phyloP scores from a whole-genome alignment of 2,329 filamentous ascomycete species.

The Ilyonectria destructans region DNA sequence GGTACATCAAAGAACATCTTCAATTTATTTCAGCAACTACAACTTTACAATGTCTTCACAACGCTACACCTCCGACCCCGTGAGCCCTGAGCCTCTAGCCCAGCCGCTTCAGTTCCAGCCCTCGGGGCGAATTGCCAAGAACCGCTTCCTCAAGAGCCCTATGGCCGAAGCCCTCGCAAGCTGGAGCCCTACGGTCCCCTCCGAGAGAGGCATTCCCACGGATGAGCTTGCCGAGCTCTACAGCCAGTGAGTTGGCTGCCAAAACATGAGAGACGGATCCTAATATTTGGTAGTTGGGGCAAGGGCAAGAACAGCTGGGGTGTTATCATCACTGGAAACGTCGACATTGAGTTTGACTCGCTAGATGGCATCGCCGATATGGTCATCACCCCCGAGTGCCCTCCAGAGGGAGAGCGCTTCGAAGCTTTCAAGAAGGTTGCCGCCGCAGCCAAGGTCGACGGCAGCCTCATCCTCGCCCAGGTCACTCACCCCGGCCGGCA shows the following conservation, averaged over 20 bases:
- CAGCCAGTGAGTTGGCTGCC: slow-evolving; percentile 63
- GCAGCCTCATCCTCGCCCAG: slow-evolving; percentile 74
- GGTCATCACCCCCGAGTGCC: slow-evolving; percentile 70
- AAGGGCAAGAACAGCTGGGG: slow-evolving; percentile 71
- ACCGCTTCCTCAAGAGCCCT: slow-evolving; percentile 77
- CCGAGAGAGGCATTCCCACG: slow-evolving; percentile 63
- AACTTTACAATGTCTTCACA: slow-evolving; percentile 30
- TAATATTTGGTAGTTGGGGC: slow-evolving; percentile 36
- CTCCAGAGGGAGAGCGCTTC: slow-evolving; percentile 72
- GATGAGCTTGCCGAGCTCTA: slow-evolving; percentile 69
- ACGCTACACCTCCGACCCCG: slow-evolving; percentile 40
- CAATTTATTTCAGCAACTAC: neutral
- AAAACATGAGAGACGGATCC: neutral
- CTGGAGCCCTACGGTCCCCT: slow-evolving; percentile 69
- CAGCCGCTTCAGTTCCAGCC: slow-evolving; percentile 63
- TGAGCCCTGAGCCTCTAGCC: slow-evolving; percentile 52
- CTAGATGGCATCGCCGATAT: slow-evolving; percentile 69
- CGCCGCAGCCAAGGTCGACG: slow-evolving; percentile 69
- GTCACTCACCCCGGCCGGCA: slow-evolving; percentile 67
- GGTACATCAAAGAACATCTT: neutral
- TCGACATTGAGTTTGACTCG: slow-evolving; percentile 75
- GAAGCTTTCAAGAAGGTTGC: slow-evolving; percentile 74
- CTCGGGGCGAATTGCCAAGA: slow-evolving; percentile 68
- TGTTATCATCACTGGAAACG: slow-evolving; percentile 74
- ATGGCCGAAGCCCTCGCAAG: slow-evolving; percentile 78